These are phyloP conservation scores for Cyclotella cryptica DNA, from an alignment of 108 stramenopile species.

Conservation along the genomic window DNA sequence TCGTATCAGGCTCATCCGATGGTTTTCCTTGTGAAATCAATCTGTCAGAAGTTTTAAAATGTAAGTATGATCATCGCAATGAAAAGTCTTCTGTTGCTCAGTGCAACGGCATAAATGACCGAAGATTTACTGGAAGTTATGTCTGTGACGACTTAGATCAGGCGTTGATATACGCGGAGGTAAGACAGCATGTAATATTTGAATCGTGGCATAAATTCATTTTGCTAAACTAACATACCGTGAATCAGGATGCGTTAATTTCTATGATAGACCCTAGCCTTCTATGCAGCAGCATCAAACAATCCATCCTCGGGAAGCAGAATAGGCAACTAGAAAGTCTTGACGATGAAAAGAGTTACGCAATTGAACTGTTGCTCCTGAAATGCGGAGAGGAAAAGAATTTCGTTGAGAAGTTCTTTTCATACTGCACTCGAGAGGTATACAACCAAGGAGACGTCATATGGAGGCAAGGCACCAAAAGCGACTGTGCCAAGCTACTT, in stretches of 20 bases:
- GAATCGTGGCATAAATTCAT: neutral
- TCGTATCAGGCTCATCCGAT: slow-evolving; percentile 61
- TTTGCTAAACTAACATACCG: neutral
- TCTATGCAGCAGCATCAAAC: slow-evolving; percentile 42
- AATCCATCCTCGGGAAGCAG: slow-evolving; percentile 17
- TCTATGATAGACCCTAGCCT: slow-evolving; percentile 53
- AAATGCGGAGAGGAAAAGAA: slow-evolving; percentile 32
- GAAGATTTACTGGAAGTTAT: slow-evolving; percentile 31
- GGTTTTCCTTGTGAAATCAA: slow-evolving; percentile 76
- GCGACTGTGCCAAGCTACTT: slow-evolving; percentile 70
- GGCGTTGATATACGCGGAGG: slow-evolving; percentile 74
- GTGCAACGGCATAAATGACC: neutral
- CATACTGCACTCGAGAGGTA: slow-evolving; percentile 56
- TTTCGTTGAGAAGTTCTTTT: slow-evolving; percentile 42
- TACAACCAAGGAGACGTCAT: slow-evolving; percentile 60
- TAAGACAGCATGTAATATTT: slow-evolving; percentile 5
- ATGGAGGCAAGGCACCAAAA: slow-evolving; percentile 63
- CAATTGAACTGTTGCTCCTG: slow-evolving; percentile 27
- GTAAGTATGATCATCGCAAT: neutral
- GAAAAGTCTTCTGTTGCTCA: neutral
- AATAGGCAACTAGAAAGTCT: slow-evolving; percentile 5
- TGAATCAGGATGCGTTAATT: slow-evolving; percentile 62
- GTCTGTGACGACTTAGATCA: slow-evolving; percentile 69
- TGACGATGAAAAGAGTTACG: slow-evolving; percentile 32
- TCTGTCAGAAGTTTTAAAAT: slow-evolving; percentile 46